Conservation (phyloP, 331 rosid genomes). For the Quercus tomentella region DNA sequence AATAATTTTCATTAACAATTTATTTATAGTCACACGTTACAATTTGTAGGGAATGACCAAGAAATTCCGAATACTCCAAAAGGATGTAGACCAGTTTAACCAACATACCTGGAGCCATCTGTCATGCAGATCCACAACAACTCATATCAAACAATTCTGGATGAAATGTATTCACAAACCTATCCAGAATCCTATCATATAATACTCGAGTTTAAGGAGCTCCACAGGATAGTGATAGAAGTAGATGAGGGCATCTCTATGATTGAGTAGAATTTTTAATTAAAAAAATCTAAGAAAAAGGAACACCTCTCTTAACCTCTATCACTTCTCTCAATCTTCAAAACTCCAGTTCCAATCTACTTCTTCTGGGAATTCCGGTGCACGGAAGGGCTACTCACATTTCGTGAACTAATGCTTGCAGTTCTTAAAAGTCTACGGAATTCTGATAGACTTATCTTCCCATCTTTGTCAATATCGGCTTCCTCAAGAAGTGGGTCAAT, state of each 20-base stretch:
- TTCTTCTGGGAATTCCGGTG: slow-evolving; percentile 28
- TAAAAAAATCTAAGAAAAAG: slow-evolving; percentile 5
- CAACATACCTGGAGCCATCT: slow-evolving; percentile 33
- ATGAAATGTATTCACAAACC: slow-evolving; percentile 19
- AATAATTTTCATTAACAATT: slow-evolving; percentile 22
- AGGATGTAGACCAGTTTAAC: slow-evolving; percentile 41
- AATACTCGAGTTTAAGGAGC: slow-evolving; percentile 28
- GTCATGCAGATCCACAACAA: slow-evolving; percentile 29
- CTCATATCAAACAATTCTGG: slow-evolving; percentile 26
- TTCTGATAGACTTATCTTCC: slow-evolving; percentile 86
- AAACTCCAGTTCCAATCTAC: slow-evolving; percentile 30
- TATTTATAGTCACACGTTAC: slow-evolving; percentile 52
- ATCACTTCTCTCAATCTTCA: slow-evolving; percentile 21
- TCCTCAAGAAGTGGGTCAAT: slow-evolving; percentile 92
- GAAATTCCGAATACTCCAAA: slow-evolving; percentile 37
- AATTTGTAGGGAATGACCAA: slow-evolving; percentile 40
- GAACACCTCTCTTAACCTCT: slow-evolving; percentile 31
- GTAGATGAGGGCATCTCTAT: slow-evolving; percentile 8
- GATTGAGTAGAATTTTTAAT: slow-evolving; percentile 19
- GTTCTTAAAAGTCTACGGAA: slow-evolving; percentile 90
- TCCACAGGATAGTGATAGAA: slow-evolving; percentile 18
- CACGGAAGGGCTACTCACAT: slow-evolving; percentile 32
- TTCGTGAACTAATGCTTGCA: slow-evolving; percentile 79
- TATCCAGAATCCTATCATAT: slow-evolving; percentile 20
- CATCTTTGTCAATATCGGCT: slow-evolving; percentile 94